Evolutionary conservation across 129 eudicot species (phyloP), one percentile per base, ranked within the genome.

Genomic region (Ambrosia artemisiifolia): DNA sequence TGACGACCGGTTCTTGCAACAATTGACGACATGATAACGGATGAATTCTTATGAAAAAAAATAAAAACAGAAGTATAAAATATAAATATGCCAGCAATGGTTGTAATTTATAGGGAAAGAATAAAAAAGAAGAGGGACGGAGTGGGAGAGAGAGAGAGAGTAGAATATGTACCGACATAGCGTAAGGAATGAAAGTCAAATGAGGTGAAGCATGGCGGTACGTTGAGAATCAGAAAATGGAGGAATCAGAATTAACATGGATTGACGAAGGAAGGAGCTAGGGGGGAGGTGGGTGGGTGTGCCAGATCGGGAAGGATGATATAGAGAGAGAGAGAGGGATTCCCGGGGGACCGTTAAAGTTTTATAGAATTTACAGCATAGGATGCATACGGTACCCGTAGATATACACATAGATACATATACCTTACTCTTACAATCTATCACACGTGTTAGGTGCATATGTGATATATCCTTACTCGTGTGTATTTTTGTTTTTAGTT

Each of bases 1-100:
- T 80, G 75, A 11, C 88, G 85, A 46, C 91, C 91, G 16, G 80
- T 78, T 83, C 91, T 78, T 18, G 88, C 91, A 13, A 77, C 78
- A 69, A 86, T 48, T 46, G 83, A 70, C 32, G 85, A 78, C 91
- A 83, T 83, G 63, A 75, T 79, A 64, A 47, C 84, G 50, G 62
- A 60, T 50, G 28, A 69, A 64, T 78, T 77, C 74, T 78, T 32
- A 24, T 24, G 0, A 24, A 24, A 44, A 59, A 57, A 72, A 75
- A 18, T 16, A 65, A 71, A 11, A 18, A 43, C 11, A 32, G 7
- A 71, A 51, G 16, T 65, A 40, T 77, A 54, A 70, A 51, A 62
- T 17, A 63, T 50, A 24, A 24, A 24, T 24, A 24, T 24, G 28
- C 1, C 1, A n/a, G n/a, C n/a, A 24, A 24, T 10, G 44, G 7